Evolutionary conservation across 768 basidiomycete species (phyloP).

Genomic region (Termitomyces heimii): DNA sequence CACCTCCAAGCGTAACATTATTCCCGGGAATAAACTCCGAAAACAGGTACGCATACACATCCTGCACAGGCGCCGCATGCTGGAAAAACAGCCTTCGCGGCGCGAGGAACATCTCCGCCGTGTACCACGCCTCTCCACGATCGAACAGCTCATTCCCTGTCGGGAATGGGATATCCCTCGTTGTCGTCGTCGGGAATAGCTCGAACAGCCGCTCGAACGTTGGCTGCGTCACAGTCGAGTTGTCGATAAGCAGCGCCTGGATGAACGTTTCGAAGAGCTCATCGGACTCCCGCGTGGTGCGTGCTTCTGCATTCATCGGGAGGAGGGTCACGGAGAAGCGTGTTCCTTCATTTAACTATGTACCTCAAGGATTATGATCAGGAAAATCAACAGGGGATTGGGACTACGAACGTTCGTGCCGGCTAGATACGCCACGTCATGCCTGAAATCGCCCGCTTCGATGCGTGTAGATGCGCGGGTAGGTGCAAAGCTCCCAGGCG

Average conservation of each 20-base stretch:
- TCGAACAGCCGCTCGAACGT: constrained; percentile 30
- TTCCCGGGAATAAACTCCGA: constrained; percentile 53
- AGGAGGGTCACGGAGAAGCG: constrained; percentile 32
- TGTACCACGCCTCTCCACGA: constrained; percentile 51
- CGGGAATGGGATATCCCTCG: constrained; percentile 36
- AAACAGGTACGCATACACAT: constrained; percentile 50
- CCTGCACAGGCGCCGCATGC: constrained; percentile 38
- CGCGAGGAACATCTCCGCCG: constrained; percentile 49
- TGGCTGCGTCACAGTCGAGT: constrained; percentile 36
- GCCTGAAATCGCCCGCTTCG: constrained; percentile 41
- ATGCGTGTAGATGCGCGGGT: constrained; percentile 40
- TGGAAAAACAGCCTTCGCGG: constrained; percentile 45
- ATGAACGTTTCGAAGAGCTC: constrained; percentile 43
- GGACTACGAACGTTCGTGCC: constrained; percentile 43
- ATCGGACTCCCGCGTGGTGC: constrained; percentile 35
- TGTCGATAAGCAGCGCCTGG: constrained; percentile 41
- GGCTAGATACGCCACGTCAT: constrained; percentile 41
- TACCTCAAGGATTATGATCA: not conserved
- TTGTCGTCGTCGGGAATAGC: constrained; percentile 39
- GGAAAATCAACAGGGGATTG: not conserved
- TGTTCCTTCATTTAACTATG: constrained; percentile 50
- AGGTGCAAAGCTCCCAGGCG: constrained; percentile 41
- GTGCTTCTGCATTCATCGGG: constrained; percentile 26
- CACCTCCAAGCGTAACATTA: constrained; percentile 42
- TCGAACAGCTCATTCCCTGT: constrained; percentile 59